Base-by-base conservation (phyloP, 73 alveolate genomes). In the Blepharisma stoltei region DNA sequence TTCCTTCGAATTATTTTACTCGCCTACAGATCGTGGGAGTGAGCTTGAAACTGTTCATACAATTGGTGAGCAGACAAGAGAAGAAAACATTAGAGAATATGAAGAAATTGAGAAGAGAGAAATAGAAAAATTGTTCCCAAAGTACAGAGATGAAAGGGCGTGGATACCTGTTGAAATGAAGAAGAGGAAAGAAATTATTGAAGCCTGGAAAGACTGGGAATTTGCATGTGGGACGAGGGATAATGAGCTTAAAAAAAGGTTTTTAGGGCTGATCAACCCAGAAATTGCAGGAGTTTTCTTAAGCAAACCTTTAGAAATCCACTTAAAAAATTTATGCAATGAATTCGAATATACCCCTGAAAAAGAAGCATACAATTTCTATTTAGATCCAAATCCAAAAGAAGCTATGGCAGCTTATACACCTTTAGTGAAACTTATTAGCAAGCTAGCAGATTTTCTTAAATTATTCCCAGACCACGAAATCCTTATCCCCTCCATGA, bases 391-490 rank as follows among this genome's bases (percentile, higher is more conserved):
- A 8, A 70, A 85, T 20, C 94, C 95, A 14, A 55, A 84, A 50
- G 95, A 93, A 78, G 81, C 82, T 43, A 82, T 87, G 75, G 69
- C 84, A 83, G 86, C 85, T 6, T 93, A 90, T 82, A 82, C 90
- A 71, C 96, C 96, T 0, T 67, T 93, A 50, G 89, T 88, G 67
- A 87, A 82, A 65, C 78, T 93, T 6, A 81, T 87, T 70, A 68
- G 85, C 32, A 90, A 88, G 82, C 77, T 86, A 55, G 77, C 69
- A 70, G 86, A 87, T 43, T 71, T 90, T 54, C 69, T 85, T 32
- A 78, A 78, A 60, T 89, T 86, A 67, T 93, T 82, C 69, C 93
- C 87, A 38, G 78, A 92, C 52, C 89, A 86, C 71, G 96, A 95
- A 2, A 87, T 84, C 66, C 82, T 89, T 49, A n/a, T n/a, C n/a